These are phyloP conservation scores for Coniochaeta ligniaria DNA, from an alignment of 2,329 filamentous ascomycete species.

Conservation along the genomic window DNA sequence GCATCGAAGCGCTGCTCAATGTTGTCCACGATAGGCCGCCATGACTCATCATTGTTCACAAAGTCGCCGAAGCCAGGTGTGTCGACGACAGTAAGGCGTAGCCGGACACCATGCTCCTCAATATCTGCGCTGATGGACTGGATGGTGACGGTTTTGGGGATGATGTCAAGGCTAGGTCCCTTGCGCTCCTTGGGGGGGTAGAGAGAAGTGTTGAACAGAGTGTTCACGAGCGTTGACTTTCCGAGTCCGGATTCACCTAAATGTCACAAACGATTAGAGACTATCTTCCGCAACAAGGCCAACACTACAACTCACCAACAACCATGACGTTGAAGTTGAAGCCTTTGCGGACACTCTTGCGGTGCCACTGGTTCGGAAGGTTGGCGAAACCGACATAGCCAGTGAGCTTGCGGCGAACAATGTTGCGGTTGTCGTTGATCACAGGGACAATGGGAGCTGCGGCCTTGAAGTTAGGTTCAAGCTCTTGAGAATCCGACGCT, in stretches of 20 bases:
- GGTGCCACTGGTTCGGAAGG: conserved; percentile 99
- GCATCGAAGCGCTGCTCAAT: conserved; percentile 99
- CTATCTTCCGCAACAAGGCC: not conserved
- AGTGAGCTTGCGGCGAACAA: conserved; percentile 95
- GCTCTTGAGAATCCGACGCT: conserved; percentile 21
- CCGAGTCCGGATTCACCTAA: conserved; percentile 96
- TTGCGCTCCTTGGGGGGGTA: conserved; percentile 99
- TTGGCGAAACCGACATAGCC: conserved; percentile 99
- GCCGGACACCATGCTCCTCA: conserved; percentile 95
- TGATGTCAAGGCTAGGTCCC: conserved; percentile 93
- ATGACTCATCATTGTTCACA: conserved; percentile 99
- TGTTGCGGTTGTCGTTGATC: conserved; percentile 75
- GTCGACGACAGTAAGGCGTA: conserved; percentile 93
- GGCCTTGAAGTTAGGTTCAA: conserved; percentile 29
- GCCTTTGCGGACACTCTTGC: conserved; percentile 99
- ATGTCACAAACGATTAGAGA: conserved; percentile 2
- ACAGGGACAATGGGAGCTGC: conserved; percentile 29
- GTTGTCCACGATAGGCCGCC: conserved; percentile 98
- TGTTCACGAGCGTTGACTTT: conserved; percentile 99
- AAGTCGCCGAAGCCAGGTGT: conserved; percentile 98
- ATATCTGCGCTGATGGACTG: conserved; percentile 95
- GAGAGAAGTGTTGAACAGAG: conserved; percentile 97
- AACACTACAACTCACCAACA: conserved; percentile 65
- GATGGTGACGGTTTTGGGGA: conserved; percentile 94
- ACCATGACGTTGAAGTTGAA: conserved; percentile 99